phyloP scores from a whole-genome alignment of 306 rosid species.

The Rosa persica region DNA sequence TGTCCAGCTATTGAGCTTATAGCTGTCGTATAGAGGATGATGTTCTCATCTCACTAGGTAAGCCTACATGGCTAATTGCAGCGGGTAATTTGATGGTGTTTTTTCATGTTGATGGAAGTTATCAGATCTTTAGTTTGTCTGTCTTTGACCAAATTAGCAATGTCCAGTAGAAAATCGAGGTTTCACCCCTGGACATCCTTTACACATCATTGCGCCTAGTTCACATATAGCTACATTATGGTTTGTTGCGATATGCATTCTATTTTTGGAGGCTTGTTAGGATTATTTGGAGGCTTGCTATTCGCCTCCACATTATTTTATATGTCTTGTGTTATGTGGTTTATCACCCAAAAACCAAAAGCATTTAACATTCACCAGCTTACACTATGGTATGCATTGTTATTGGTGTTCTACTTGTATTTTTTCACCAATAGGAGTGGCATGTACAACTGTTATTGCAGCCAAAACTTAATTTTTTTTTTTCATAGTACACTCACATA shows the following conservation, averaged over 20 bases:
- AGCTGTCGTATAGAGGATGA: constrained; percentile 56
- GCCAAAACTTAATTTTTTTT: constrained; percentile 41
- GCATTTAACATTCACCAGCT: constrained; percentile 45
- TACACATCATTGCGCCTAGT: constrained; percentile 40
- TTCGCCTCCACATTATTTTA: constrained; percentile 60
- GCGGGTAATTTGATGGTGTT: constrained; percentile 64
- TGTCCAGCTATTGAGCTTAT: constrained; percentile 63
- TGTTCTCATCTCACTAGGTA: constrained; percentile 51
- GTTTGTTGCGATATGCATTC: constrained; percentile 49
- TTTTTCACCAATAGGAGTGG: constrained; percentile 63
- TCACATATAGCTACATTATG: constrained; percentile 45
- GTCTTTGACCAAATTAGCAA: constrained; percentile 52
- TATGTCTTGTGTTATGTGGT: constrained; percentile 59
- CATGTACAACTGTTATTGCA: constrained; percentile 44
- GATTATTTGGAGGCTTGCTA: constrained; percentile 73
- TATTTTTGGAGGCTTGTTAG: constrained; percentile 75
- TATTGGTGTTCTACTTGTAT: constrained; percentile 32
- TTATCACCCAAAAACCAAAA: constrained; percentile 32
- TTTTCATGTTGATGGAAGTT: constrained; percentile 65
- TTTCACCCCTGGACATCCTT: constrained; percentile 30
- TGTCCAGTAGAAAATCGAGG: constrained; percentile 30
- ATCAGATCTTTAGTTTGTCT: constrained; percentile 68
- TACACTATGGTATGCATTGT: neutral
- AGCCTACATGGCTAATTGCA: constrained; percentile 57
- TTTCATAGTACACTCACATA: constrained; percentile 29